phyloP scores from a whole-genome alignment of 2,329 filamentous ascomycete genomes.

The Pestalotiopsis sp. region DNA sequence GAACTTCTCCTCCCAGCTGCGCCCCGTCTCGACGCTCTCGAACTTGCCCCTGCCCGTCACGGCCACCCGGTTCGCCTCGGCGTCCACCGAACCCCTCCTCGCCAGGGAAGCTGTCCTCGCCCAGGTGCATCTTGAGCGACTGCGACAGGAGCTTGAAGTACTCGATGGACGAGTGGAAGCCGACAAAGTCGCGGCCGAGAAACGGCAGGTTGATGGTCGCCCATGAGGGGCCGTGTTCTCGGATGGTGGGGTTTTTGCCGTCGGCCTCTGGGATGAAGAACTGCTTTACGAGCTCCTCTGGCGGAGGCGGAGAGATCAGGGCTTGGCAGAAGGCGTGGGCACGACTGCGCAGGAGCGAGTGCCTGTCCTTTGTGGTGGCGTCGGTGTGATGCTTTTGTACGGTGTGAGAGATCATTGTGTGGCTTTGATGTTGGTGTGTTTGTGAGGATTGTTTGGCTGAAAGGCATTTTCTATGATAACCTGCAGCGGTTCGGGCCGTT shows the following conservation, averaged over 20 bases:
- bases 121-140: constrained; percentile 15
- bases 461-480: background rate
- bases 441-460: background rate
- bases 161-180: constrained; percentile 6
- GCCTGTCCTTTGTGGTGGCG: background rate
- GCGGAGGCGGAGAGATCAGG: constrained; percentile 7
- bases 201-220: constrained; percentile 9
- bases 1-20: constrained; percentile 18
- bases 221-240: constrained; percentile 16
- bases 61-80: constrained; percentile 3
- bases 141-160: constrained; percentile 14
- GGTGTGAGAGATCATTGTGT: constrained; percentile 14
- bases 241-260: constrained; percentile 11
- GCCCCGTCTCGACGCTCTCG: constrained; percentile 15
- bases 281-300: constrained; percentile 11
- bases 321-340: constrained; percentile 17
- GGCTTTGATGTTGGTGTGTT: background rate
- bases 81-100: constrained; percentile 15
- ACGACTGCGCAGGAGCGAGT: constrained; percentile 9
- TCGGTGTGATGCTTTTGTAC: constrained; percentile 7
- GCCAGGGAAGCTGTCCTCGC: constrained; percentile 16
- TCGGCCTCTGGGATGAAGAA: constrained; percentile 15
- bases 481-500: background rate
- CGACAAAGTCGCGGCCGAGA: constrained; percentile 14
- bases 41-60: constrained; percentile 15